Evolutionary conservation across 257 asterid species (phyloP).

Genomic region (Nicotiana undulata): DNA sequence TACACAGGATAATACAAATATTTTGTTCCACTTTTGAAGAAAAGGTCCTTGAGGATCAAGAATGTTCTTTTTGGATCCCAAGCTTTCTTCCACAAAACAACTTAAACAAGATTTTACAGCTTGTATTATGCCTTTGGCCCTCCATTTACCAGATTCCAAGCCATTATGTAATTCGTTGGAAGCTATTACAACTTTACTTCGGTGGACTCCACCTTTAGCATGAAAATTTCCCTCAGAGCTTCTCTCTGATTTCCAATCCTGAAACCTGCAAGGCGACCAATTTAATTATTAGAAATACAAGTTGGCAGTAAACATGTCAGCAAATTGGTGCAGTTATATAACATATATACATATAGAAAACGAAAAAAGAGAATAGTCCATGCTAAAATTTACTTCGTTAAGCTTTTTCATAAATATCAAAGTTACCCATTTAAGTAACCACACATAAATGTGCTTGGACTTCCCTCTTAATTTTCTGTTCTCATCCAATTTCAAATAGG

Average conservation of each 20-base stretch:
- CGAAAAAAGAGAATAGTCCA: neutral
- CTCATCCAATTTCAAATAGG: neutral
- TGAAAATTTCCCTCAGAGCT: conserved; percentile 37
- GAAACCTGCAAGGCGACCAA: conserved; percentile 47
- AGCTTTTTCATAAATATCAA: neutral
- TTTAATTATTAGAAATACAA: neutral
- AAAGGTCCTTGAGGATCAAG: conserved; percentile 93
- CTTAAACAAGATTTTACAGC: conserved; percentile 52
- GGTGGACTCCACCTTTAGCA: conserved; percentile 23
- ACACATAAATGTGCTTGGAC: neutral
- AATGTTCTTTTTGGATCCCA: conserved; percentile 48
- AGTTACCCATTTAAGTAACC: neutral
- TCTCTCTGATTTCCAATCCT: conserved; percentile 63
- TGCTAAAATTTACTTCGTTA: neutral
- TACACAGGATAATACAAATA: conserved; percentile 72
- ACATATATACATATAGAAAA: neutral
- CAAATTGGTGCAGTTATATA: neutral
- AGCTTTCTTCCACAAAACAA: conserved; percentile 33
- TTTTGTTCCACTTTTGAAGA: conserved; percentile 93
- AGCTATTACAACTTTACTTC: conserved; percentile 35
- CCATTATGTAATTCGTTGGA: conserved; percentile 43
- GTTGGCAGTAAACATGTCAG: neutral
- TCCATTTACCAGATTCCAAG: conserved; percentile 49
- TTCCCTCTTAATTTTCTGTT: neutral
- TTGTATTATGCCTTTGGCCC: conserved; percentile 44